Percentiles rank a stretch among this genome's conserved stretches.
Evolutionary conservation across 108 stramenopile genomes (phyloP).

Genomic region (Cyclotella kingstonii): DNA sequence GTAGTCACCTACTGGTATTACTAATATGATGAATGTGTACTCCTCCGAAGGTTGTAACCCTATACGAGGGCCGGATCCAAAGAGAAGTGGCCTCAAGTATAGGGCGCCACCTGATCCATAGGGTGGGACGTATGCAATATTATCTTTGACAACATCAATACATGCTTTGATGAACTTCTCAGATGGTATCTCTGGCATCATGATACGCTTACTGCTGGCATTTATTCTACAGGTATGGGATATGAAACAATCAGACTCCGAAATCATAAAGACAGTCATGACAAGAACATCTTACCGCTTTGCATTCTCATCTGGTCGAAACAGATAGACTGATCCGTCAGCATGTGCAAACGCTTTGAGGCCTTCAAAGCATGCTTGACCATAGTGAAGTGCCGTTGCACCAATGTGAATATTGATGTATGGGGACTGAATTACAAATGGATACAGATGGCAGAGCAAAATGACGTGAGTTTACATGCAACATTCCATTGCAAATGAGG

Average conservation of each 20-base stretch:
- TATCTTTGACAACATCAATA: slow-evolving; percentile 85
- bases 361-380: slow-evolving; percentile 98
- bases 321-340: slow-evolving; percentile 91
- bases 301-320: slow-evolving; percentile 97
- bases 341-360: slow-evolving; percentile 95
- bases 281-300: slow-evolving; percentile 46
- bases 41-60: slow-evolving; percentile 97
- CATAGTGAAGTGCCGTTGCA: slow-evolving; percentile 97
- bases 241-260: neutral
- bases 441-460: neutral
- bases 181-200: slow-evolving; percentile 88
- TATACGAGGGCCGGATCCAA: slow-evolving; percentile 93
- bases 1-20: slow-evolving; percentile 97
- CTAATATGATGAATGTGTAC: slow-evolving; percentile 93
- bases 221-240: slow-evolving; percentile 17
- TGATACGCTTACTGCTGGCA: slow-evolving; percentile 73
- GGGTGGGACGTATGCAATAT: slow-evolving; percentile 96
- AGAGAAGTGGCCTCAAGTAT: slow-evolving; percentile 94
- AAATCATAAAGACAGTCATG: neutral
- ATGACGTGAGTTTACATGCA: neutral
- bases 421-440: slow-evolving; percentile 41
- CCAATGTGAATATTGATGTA: slow-evolving; percentile 94
- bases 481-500: neutral
- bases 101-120: slow-evolving; percentile 92
- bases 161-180: slow-evolving; percentile 91